Evolutionary conservation across 495 filamentous ascomycete genomes (phyloP), one percentile per base, ranked within the genome.

Genomic region (Aeminium ludgeri): DNA sequence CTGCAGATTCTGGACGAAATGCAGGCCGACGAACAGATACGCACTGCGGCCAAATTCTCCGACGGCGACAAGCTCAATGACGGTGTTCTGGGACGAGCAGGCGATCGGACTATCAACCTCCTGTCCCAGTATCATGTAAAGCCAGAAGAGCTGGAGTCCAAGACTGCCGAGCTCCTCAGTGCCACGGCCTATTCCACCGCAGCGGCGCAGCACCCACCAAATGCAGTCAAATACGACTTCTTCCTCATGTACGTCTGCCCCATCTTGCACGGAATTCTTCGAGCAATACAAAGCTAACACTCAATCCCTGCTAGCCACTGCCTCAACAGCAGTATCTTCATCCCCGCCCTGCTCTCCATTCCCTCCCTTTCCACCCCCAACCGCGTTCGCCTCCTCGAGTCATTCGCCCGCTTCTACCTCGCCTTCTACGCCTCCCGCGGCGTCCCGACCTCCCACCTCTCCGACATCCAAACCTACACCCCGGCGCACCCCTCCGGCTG

Each of bases 81-180:
- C 43, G 80, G 80, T 0, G 65, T 86, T 23, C 44, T 87, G 18
- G 50, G 36, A 5, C 61, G 76, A 6, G 81, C 76, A 3, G 60
- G 58, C 23, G 67, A 79, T 10, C 68, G 79, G 50, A 77, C 82
- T 61, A 43, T 81, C 19, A 51, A 59, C 13, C 54, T 76, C 51
- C 72, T 73, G 2, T 65, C 64, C 10, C 68, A 74, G 48, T 84
- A 70, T 40, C 62, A 54, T 2, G 71, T 86, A 0, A 52, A 61
- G 10, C 59, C 66, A n/a, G 68, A 73, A 2, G 68, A 79, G 49
- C 51, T 89, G 3, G 65, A 79, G n/a, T 65, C 73, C 48, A 72
- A 68, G 55, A 69, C 73, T 7, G 76, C 73, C 0, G 84, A 92
- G 63, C 86, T 91, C 74, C 78, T 74, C 16, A 74, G 85, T 49